Base-by-base conservation (phyloP, 148 eudicot genomes). In the Vaccinium vitisidaea region DNA sequence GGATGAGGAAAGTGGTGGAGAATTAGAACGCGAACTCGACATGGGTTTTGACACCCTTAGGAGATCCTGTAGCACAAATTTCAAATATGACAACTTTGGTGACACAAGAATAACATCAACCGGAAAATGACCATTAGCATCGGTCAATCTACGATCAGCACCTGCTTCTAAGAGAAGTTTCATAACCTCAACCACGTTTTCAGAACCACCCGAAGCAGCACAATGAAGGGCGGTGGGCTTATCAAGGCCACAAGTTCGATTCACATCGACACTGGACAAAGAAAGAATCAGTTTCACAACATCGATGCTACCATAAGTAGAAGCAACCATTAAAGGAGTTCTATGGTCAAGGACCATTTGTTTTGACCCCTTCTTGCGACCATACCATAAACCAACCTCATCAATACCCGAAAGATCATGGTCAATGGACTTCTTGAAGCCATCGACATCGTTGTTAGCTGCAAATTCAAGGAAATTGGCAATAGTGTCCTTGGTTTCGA, bases 191-290 rank as follows among this genome's bases (percentile, higher is more conserved):
- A 90, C 84, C 0, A 90, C 90, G 55, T 91, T 88, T 12, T 79
- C 50, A n/a, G 98, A 93, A 63, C 94, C 98, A 86, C 98, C 91
- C 2, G 98, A 93, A 6, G 94, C 94, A 59, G 98, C 96, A 77
- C 96, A 94, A 76, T 94, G 96, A 82, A 94, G 95, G 48, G 98
- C 94, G 32, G 96, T 94, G 84, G 70, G 86, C 53, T 91, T 90
- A 59, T 94, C 94, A 36, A 80, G 78, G 18, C 93, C 96, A 81
- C 93, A 91, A 36, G 84, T 74, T 5, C 88, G 89, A 78, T 94
- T 93, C 50, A 94, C 93, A 84, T 94, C 91, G 54, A 81, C 87
- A 52, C 88, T 87, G 6, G 96, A 88, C 1, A 87, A 88, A 25
- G 94, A 92, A 25, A 94, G 83, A 70, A 94, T 91, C 80, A 87